phyloP scores from a whole-genome alignment of 352 stramenopile genomes.

The Phytopythium sindhum region DNA sequence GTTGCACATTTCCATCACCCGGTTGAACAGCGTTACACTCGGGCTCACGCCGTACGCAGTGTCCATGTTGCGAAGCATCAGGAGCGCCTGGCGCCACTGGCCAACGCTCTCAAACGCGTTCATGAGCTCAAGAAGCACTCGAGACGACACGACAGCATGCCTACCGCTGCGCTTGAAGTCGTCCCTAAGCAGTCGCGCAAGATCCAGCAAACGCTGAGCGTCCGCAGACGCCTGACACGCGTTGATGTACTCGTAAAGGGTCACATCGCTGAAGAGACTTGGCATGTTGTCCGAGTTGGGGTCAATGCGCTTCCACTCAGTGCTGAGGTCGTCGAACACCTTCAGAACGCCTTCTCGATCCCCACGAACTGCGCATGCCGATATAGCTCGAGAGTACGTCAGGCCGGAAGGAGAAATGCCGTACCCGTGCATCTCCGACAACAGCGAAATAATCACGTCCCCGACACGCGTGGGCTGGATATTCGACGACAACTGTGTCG shows the following conservation, averaged over 20 bases:
- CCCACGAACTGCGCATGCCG: constrained; percentile 35
- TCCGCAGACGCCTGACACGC: constrained; percentile 28
- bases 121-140: constrained; percentile 41
- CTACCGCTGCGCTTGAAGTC: constrained; percentile 24
- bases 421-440: constrained; percentile 31
- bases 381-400: constrained; percentile 33
- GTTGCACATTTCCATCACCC: constrained; percentile 72
- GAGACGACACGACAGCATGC: constrained; percentile 11
- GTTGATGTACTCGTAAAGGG: constrained; percentile 36
- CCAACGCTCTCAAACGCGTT: constrained; percentile 40
- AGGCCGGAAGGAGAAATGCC: constrained; percentile 10
- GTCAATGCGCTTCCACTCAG: not conserved
- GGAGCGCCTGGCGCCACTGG: constrained; percentile 45
- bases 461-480: not conserved
- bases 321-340: constrained; percentile 35
- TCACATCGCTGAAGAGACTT: constrained; percentile 26
- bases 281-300: constrained; percentile 3
- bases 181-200: constrained; percentile 29
- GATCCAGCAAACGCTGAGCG: constrained; percentile 30
- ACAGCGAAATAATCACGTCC: constrained; percentile 18
- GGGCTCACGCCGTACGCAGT: constrained; percentile 36
- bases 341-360: constrained; percentile 31
- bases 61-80: constrained; percentile 43
- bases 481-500: not conserved
- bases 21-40: constrained; percentile 44